Conservation (phyloP, 768 basidiomycete species). For the Clathrus columnatus region DNA sequence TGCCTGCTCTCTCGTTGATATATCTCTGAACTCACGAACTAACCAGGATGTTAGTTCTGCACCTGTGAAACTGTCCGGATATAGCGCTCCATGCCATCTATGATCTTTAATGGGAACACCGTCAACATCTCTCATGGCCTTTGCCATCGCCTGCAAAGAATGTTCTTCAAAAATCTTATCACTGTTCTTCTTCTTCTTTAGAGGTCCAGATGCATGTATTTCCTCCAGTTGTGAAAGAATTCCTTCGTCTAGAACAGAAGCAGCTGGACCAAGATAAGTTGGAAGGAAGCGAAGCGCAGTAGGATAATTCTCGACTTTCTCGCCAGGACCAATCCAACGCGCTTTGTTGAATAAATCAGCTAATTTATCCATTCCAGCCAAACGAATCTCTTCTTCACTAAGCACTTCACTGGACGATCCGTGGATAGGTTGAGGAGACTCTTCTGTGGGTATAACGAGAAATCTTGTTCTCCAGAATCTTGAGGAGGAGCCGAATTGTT, state of each 20-base stretch:
- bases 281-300: constrained; percentile 65
- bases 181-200: constrained; percentile 74
- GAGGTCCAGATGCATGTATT: constrained; percentile 60
- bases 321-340: constrained; percentile 66
- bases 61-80: constrained; percentile 81
- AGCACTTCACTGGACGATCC: constrained; percentile 66
- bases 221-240: constrained; percentile 76
- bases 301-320: constrained; percentile 33
- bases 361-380: constrained; percentile 86
- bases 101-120: constrained; percentile 78
- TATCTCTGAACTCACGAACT: constrained; percentile 83
- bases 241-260: constrained; percentile 69
- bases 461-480: constrained; percentile 94
- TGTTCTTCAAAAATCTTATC: constrained; percentile 64
- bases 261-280: constrained; percentile 76
- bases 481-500: constrained; percentile 69
- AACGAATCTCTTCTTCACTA: constrained; percentile 78
- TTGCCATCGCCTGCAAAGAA: constrained; percentile 55
- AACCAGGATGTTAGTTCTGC: constrained; percentile 89
- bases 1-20: constrained; percentile 73
- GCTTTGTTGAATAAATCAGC: constrained; percentile 81
- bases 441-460: constrained; percentile 80
- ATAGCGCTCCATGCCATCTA: constrained; percentile 69
- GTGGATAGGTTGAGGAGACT: constrained; percentile 41
- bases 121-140: constrained; percentile 79